phyloP scores from a whole-genome alignment of 495 filamentous ascomycete genomes.

The Aspergillus saccharolyticus region DNA sequence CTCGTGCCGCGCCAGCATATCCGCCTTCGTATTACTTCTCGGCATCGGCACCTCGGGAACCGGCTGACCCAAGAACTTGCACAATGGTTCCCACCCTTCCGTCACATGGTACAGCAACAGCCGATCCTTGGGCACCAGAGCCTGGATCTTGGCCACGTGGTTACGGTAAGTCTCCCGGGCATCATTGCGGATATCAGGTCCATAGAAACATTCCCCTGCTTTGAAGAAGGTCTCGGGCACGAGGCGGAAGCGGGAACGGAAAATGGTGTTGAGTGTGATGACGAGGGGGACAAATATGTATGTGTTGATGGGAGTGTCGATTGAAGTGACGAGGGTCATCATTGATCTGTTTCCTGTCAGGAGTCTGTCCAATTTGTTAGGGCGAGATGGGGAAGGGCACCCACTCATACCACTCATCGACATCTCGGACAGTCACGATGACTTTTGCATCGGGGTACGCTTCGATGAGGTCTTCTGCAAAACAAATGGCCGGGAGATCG shows the following conservation, averaged over 20 bases:
- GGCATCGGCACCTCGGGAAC: constrained; percentile 22
- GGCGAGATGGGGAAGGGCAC: neutral
- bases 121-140: constrained; percentile 33
- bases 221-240: neutral
- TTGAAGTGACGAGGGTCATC: neutral
- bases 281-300: neutral
- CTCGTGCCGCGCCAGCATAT: neutral
- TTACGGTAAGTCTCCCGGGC: constrained; percentile 15
- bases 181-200: neutral
- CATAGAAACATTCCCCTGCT: neutral
- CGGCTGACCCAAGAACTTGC: constrained; percentile 29
- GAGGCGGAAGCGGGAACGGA: neutral
- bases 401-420: constrained; percentile 2
- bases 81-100: constrained; percentile 35
- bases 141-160: constrained; percentile 26
- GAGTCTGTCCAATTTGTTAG: neutral
- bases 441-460: constrained; percentile 10
- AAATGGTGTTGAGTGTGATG: neutral
- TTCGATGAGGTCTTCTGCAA: constrained; percentile 9
- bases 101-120: constrained; percentile 39
- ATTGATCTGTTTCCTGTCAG: neutral
- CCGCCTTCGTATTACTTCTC: neutral
- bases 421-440: constrained; percentile 4
- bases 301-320: constrained; percentile 8
- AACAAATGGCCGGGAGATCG: neutral